Evolutionary conservation across 2,329 filamentous ascomycete species (phyloP), one percentile per base, ranked within the genome.

Genomic region (Westerdykella aurantiaca): DNA sequence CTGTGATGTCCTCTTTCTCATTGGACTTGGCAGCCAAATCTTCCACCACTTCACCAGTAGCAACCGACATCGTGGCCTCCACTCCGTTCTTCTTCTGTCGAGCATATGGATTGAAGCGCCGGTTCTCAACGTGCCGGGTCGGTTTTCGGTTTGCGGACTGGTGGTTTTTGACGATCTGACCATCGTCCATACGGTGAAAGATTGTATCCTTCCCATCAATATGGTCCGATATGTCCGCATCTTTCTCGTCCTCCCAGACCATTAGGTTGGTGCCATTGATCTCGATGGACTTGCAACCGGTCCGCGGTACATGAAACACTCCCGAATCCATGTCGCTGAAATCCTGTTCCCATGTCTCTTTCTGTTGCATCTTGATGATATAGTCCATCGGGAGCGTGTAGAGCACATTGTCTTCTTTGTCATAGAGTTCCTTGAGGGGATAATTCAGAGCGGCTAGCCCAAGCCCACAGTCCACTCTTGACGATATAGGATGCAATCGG

Each of bases 301-400:
- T 68, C 4, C 65, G 55, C n/a, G 66, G 65, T n/a, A 69, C 63
- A 35, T 63, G 58, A 39, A 69, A 66, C 9, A 63, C 41, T 6
- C 56, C 51, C 9, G 53, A 13, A 2, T 48, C 50, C 6, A 14
- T 14, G 7, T 55, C 47, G 41, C 39, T 53, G 41, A 64, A 64
- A 41, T 66, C 64, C 37, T 62, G 55, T 22, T 61, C 57, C 67
- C 66, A 69, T 0, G 64, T 68, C 37, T 61, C 57, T 21, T 63
- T 64, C 37, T 66, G 66, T 42, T 69, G 67, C 3, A 69, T 53
- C 37, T 53, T 59, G 12, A 61, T 55, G 38, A 69, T 57, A 44
- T 67, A 69, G 29, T 67, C 62, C 67, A 69, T 69, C 1, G 66
- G 61, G 3, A 69, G 45, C 4, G 67, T 66, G 42, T 63, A 69